Conservation (phyloP, 2,329 filamentous ascomycete species). For the Alternaria gaisen region DNA sequence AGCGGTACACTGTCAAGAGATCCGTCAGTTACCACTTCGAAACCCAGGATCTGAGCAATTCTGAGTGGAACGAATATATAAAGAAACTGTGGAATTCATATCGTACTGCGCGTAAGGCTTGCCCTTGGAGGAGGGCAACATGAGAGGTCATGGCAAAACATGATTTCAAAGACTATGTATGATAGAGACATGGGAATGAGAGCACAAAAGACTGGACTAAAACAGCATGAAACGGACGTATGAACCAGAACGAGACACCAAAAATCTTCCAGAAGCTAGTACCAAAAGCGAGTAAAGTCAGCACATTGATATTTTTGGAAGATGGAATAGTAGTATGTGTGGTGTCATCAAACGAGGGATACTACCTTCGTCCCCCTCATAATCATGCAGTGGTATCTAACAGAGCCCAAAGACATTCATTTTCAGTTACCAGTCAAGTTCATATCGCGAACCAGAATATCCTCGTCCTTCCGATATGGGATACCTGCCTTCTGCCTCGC, state of each 20-base stretch:
- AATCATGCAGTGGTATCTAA: too few relatives aligned
- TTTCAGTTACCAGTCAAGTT: slow-evolving; percentile 12
- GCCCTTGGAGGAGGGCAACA: neutral
- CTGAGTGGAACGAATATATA: too few relatives aligned
- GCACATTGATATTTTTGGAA: neutral
- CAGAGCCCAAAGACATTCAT: neutral
- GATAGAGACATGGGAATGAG: neutral
- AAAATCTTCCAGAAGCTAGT: neutral
- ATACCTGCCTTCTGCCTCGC: slow-evolving; percentile 70
- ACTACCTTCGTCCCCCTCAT: neutral
- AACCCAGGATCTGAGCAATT: too few relatives aligned
- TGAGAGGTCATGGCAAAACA: neutral
- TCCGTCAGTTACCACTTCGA: neutral
- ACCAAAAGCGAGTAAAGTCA: neutral
- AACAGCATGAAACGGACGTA: neutral
- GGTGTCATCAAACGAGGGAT: neutral
- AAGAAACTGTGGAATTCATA: neutral
- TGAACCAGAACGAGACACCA: neutral
- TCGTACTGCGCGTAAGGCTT: neutral
- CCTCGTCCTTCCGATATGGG: slow-evolving; percentile 68
- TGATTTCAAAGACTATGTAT: neutral
- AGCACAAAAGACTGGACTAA: neutral
- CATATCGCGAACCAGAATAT: slow-evolving; percentile 61
- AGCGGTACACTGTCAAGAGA: neutral
- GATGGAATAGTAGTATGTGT: neutral